Evolutionary conservation across 352 stramenopile genomes (phyloP).

Genomic region (Phytophthora hibernalis): DNA sequence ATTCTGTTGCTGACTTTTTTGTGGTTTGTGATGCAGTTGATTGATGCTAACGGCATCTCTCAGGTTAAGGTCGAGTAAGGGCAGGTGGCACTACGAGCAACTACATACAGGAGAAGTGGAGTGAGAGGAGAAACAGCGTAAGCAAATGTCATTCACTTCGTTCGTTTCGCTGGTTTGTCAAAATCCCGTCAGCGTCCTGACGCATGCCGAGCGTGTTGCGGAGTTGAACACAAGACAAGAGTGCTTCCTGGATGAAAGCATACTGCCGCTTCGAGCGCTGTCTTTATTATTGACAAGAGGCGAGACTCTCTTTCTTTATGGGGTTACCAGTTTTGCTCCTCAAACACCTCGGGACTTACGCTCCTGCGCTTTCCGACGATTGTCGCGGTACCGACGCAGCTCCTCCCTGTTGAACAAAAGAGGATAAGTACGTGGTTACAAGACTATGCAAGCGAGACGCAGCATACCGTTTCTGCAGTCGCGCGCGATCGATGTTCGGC

Average conservation of each 20-base stretch:
- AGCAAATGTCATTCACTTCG: constrained; percentile 29
- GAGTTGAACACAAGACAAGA: too few species aligned
- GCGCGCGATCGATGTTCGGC: constrained; percentile 70
- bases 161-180: constrained; percentile 11
- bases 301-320: not conserved
- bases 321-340: not conserved
- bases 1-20: constrained; percentile 4
- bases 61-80: constrained; percentile 67
- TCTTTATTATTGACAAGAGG: constrained; percentile 10
- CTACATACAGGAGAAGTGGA: constrained; percentile 21
- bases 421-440: not conserved
- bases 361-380: constrained; percentile 59
- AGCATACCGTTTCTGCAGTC: constrained; percentile 70
- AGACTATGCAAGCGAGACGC: not conserved
- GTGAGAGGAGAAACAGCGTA: constrained; percentile 11
- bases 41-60: constrained; percentile 73
- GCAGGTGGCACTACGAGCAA: not conserved
- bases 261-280: not conserved
- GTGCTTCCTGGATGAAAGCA: not conserved
- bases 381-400: constrained; percentile 67
- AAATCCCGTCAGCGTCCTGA: too few species aligned
- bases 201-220: too few species aligned
- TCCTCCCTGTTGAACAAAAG: constrained; percentile 52
- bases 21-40: constrained; percentile 44
- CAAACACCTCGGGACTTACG: constrained; percentile 56